Evolutionary conservation across 2,329 filamentous ascomycete genomes (phyloP).

Genomic region (Fusarium fracticaudum): DNA sequence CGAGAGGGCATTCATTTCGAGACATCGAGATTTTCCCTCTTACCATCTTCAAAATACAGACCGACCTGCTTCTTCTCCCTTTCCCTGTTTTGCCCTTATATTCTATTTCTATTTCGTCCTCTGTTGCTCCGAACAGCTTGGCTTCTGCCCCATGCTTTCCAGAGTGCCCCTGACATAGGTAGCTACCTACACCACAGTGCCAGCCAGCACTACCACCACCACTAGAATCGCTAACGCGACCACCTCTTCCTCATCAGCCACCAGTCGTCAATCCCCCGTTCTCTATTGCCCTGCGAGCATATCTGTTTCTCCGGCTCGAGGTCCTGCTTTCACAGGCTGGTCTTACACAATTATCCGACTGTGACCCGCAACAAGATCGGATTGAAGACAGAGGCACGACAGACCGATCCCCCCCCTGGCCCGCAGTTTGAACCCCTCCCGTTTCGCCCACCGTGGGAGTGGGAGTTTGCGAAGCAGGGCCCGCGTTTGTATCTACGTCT

Average conservation of each 20-base stretch:
- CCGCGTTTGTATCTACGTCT: conserved; percentile 24
- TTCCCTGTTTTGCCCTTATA: not conserved
- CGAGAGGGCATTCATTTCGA: conserved; percentile 12
- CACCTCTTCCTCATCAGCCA: conserved; percentile 25
- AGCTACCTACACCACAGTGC: conserved; percentile 6
- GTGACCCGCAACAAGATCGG: conserved; percentile 24
- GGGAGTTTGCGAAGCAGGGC: conserved; percentile 37
- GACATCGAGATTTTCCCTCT: conserved; percentile 20
- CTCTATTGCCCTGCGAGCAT: conserved; percentile 7
- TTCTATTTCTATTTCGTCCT: not conserved
- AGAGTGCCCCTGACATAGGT: conserved; percentile 19
- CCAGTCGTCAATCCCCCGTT: conserved; percentile 32
- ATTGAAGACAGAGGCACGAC: not conserved
- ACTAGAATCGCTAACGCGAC: conserved; percentile 14
- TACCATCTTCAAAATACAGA: conserved; percentile 18
- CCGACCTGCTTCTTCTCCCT: not conserved
- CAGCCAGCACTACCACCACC: conserved; percentile 1
- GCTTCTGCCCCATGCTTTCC: conserved; percentile 13
- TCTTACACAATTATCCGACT: conserved; percentile 18
- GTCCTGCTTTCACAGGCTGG: conserved; percentile 4
- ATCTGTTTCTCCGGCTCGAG: conserved; percentile 5
- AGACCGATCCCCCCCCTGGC: conserved; percentile 27
- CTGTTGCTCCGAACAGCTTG: not conserved
- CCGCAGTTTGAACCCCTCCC: conserved; percentile 31
- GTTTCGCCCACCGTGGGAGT: conserved; percentile 36